phyloP scores from a whole-genome alignment of 495 filamentous ascomycete species.

The Penicillium nucicola region DNA sequence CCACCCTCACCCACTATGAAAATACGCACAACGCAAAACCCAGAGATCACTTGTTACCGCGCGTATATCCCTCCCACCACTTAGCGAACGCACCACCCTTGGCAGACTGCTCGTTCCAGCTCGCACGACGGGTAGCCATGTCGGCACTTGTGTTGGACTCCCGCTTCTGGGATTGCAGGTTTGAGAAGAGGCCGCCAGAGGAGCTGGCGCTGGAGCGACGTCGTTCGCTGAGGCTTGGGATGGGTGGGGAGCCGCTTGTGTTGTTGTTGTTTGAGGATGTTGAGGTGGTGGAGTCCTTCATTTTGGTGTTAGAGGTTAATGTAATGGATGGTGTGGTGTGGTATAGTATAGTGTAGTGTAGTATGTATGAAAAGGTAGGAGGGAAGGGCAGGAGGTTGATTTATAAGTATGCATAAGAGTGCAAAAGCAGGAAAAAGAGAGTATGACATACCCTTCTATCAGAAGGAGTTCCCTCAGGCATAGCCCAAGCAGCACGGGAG shows the following conservation, averaged over 20 bases:
- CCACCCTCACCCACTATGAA: no score
- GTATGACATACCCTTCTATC: slow-evolving; percentile 16
- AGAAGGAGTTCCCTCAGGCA: slow-evolving; percentile 12
- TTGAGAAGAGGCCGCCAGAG: slow-evolving; percentile 38
- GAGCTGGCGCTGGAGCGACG: slow-evolving; percentile 34
- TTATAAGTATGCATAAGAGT: no score
- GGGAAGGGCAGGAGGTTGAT: not conserved
- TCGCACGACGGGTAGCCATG: slow-evolving; percentile 38
- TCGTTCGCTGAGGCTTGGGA: slow-evolving; percentile 24
- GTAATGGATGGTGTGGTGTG: not conserved
- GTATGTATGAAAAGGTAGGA: not conserved
- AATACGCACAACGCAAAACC: no score
- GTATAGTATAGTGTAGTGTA: not conserved
- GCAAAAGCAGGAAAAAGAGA: not conserved
- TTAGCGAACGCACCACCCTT: slow-evolving; percentile 45
- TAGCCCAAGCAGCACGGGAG: slow-evolving; percentile 26
- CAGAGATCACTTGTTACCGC: not conserved
- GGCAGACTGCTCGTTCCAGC: slow-evolving; percentile 48
- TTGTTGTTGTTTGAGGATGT: slow-evolving; percentile 14
- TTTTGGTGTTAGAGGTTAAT: not conserved
- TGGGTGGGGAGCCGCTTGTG: not conserved
- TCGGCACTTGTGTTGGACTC: slow-evolving; percentile 34
- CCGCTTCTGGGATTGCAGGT: slow-evolving; percentile 51
- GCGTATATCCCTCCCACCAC: slow-evolving; percentile 54
- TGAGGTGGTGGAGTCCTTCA: slow-evolving; percentile 25